A percentile compares a stretch with the other conserved stretches of the same genome.
These are phyloP conservation scores for Agroathelia rolfsii DNA, from an alignment of 1,284 basidiomycete genomes.

Conservation along the genomic window DNA sequence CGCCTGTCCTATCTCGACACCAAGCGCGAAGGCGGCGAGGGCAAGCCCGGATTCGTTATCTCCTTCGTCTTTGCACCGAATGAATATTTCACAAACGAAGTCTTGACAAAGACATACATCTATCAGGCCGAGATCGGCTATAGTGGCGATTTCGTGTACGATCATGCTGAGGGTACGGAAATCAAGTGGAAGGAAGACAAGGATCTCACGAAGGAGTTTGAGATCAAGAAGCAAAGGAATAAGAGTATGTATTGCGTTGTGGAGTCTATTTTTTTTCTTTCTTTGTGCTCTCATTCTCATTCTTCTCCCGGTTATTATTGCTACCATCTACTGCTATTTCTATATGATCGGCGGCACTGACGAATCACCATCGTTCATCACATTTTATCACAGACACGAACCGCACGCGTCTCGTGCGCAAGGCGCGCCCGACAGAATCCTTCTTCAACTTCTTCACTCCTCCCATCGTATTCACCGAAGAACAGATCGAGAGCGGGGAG, in stretches of 20 bases:
- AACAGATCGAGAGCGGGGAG: constrained; percentile 65
- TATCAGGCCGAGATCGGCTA: constrained; percentile 94
- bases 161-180: constrained; percentile 81
- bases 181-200: constrained; percentile 99
- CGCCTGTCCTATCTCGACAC: constrained; percentile 56
- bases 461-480: constrained; percentile 66
- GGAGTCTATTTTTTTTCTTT: constrained; percentile 8
- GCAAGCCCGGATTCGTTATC: constrained; percentile 87
- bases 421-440: constrained; percentile 80
- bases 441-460: constrained; percentile 98
- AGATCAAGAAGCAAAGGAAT: constrained; percentile 99
- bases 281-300: no score
- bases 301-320: no score
- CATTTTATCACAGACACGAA: constrained; percentile 66
- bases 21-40: constrained; percentile 33
- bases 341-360: constrained; percentile 7
- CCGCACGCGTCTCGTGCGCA: constrained; percentile 85
- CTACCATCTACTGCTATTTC: constrained; percentile 2
- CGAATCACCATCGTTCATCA: no score
- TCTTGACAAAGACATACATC: constrained; percentile 89
- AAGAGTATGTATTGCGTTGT: constrained; percentile 80
- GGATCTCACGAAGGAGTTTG: constrained; percentile 93
- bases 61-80: constrained; percentile 77
- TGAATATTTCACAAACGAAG: constrained; percentile 80
- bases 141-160: constrained; percentile 91